Percentiles rank a stretch among this genome's conserved stretches.
These are phyloP conservation scores for Xylaria sp. DNA, from an alignment of 2,329 filamentous ascomycete species.

Conservation along the genomic window DNA sequence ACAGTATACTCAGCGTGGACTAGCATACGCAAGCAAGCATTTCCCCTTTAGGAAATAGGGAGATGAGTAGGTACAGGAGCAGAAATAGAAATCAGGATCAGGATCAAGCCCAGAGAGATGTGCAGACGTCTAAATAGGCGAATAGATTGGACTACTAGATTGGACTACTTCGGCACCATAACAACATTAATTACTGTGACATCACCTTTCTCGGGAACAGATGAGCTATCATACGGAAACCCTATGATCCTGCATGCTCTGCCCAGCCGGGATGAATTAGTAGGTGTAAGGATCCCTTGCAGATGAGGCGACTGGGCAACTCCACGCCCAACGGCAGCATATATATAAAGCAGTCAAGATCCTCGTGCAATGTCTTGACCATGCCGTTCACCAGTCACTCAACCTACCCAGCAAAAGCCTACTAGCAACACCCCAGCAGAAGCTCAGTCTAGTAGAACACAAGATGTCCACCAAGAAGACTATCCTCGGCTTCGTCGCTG, in stretches of 20 bases:
- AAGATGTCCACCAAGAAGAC: constrained; percentile 25
- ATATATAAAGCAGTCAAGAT: constrained; percentile 11
- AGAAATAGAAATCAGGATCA: not conserved
- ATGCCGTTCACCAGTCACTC: not conserved
- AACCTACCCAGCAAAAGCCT: too few species aligned
- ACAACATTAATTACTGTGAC: not conserved
- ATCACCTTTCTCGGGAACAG: not conserved
- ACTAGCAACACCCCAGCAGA: not conserved
- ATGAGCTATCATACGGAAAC: not conserved
- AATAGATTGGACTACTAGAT: too few species aligned
- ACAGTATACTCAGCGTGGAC: too few species aligned
- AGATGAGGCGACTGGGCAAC: not conserved
- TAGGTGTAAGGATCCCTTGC: not conserved
- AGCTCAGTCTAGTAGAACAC: not conserved
- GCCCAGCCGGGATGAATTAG: not conserved
- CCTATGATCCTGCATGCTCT: not conserved
- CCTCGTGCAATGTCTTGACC: not conserved
- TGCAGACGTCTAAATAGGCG: not conserved
- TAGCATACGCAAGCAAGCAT: not conserved
- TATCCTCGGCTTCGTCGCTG: constrained; percentile 24
- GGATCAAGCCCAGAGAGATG: too few species aligned
- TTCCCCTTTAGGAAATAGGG: not conserved
- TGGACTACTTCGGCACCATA: not conserved
- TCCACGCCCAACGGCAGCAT: not conserved
- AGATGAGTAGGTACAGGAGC: not conserved